Evolutionary conservation across 805 yeast species (phyloP).

Genomic region (Candida boidinii): DNA sequence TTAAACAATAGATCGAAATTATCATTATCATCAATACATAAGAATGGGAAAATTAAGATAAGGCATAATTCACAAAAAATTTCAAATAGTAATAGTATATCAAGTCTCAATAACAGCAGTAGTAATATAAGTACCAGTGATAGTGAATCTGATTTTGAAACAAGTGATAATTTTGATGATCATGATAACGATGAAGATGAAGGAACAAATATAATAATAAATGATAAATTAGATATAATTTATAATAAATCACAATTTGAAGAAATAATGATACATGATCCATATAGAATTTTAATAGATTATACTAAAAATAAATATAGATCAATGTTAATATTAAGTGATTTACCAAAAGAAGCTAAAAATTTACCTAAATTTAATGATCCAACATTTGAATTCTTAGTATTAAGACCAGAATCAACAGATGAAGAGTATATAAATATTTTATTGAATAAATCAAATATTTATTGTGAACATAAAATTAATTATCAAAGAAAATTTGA

Average conservation of each 20-base stretch:
- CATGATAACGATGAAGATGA: conserved; percentile 2
- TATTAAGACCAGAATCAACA: conserved; percentile 32
- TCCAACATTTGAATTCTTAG: conserved; percentile 24
- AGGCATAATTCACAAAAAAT: neutral
- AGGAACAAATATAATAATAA: conserved; percentile 11
- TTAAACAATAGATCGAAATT: neutral
- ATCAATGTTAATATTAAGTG: conserved; percentile 46
- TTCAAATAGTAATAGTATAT: no score
- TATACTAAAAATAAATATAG: conserved; percentile 62
- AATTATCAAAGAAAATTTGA: conserved; percentile 29
- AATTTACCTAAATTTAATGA: conserved; percentile 16
- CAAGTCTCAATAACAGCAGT: no score
- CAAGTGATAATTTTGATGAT: conserved; percentile 3
- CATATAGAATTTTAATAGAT: conserved; percentile 58
- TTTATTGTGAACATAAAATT: conserved; percentile 50
- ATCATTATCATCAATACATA: conserved; percentile 14
- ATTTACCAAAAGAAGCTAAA: conserved; percentile 30
- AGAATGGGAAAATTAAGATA: conserved; percentile 3
- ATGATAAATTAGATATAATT: conserved; percentile 41
- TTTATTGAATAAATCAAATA: conserved; percentile 35
- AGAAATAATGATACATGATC: conserved; percentile 36
- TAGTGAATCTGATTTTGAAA: no score
- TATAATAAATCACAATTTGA: conserved; percentile 43
- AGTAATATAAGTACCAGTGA: no score
- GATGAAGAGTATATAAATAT: conserved; percentile 36